Evolutionary conservation across 768 basidiomycete species (phyloP).

Genomic region (Leccinum arenicola): DNA sequence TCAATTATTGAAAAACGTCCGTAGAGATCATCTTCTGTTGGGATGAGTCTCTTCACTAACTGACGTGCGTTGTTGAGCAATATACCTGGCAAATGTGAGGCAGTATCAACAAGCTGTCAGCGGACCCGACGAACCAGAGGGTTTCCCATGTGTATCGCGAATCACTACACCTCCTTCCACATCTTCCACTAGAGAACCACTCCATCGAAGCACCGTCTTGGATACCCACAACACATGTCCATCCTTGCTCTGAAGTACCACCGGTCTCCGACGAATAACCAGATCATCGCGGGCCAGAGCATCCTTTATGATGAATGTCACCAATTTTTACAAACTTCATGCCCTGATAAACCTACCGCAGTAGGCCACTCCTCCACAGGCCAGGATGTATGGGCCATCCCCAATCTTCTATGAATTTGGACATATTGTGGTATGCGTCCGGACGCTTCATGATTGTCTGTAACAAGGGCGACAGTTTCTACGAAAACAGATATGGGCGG

Average conservation of each 20-base stretch:
- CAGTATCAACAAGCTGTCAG: slow-evolving; percentile 3
- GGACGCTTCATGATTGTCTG: slow-evolving; percentile 51
- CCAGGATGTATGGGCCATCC: slow-evolving; percentile 91
- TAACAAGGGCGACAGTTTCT: slow-evolving; percentile 66
- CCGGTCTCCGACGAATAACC: slow-evolving; percentile 61
- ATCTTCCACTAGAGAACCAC: slow-evolving; percentile 59
- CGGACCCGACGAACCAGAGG: slow-evolving; percentile 55
- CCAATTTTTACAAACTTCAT: background rate
- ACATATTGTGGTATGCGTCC: slow-evolving; percentile 51
- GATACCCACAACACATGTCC: slow-evolving; percentile 90
- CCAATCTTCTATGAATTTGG: slow-evolving; percentile 69
- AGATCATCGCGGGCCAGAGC: slow-evolving; percentile 68
- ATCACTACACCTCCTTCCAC: slow-evolving; percentile 83
- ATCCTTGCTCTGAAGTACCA: slow-evolving; percentile 82
- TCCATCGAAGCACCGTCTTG: slow-evolving; percentile 50
- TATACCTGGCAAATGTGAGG: slow-evolving; percentile 45
- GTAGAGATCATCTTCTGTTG: slow-evolving; percentile 51
- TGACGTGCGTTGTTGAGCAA: slow-evolving; percentile 87
- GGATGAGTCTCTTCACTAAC: slow-evolving; percentile 58
- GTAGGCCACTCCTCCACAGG: slow-evolving; percentile 58
- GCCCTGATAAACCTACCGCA: slow-evolving; percentile 44
- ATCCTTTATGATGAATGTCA: slow-evolving; percentile 37
- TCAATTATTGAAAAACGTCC: too few relatives aligned
- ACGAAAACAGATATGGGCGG: background rate
- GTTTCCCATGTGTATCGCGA: slow-evolving; percentile 59